phyloP scores from a whole-genome alignment of 169 alveolate species.

The Cryptosporidium muris region DNA sequence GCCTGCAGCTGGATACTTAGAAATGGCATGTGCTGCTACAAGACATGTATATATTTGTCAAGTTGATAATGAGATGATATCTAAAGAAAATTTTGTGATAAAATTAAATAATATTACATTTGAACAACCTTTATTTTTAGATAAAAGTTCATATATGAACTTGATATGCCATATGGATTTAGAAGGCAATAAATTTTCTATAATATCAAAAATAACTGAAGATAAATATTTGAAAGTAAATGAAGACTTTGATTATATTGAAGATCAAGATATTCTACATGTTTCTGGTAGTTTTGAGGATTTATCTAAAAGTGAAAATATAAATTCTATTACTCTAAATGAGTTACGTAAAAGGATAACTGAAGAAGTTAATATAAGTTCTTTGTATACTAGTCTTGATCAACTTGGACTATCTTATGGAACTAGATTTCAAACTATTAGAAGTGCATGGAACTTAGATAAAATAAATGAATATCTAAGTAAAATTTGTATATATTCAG shows the following conservation, averaged over 20 bases:
- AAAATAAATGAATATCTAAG: slow-evolving; percentile 37
- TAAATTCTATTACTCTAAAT: neutral
- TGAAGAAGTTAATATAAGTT: slow-evolving; percentile 51
- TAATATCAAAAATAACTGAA: slow-evolving; percentile 1
- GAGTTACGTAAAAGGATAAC: neutral
- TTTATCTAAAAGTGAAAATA: neutral
- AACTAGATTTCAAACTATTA: slow-evolving; percentile 76
- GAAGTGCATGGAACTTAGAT: slow-evolving; percentile 40
- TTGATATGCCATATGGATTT: slow-evolving; percentile 8
- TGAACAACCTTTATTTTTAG: slow-evolving; percentile 48
- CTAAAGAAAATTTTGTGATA: slow-evolving; percentile 17
- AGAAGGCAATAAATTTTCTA: slow-evolving; percentile 5
- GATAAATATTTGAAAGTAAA: slow-evolving; percentile 13
- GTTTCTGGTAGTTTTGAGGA: neutral
- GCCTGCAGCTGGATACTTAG: slow-evolving; percentile 69
- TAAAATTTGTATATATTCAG: neutral
- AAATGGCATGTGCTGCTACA: slow-evolving; percentile 37
- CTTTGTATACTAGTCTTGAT: slow-evolving; percentile 68
- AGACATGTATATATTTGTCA: slow-evolving; percentile 40
- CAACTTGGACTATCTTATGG: slow-evolving; percentile 80
- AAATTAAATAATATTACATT: slow-evolving; percentile 32
- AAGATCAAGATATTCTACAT: neutral
- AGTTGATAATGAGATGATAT: slow-evolving; percentile 26
- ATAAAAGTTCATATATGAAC: neutral
- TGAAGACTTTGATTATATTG: neutral